A percentile compares a stretch with the other conserved stretches of the same genome.
phyloP scores from a whole-genome alignment of 129 eudicot genomes.

The Arctium minus region DNA sequence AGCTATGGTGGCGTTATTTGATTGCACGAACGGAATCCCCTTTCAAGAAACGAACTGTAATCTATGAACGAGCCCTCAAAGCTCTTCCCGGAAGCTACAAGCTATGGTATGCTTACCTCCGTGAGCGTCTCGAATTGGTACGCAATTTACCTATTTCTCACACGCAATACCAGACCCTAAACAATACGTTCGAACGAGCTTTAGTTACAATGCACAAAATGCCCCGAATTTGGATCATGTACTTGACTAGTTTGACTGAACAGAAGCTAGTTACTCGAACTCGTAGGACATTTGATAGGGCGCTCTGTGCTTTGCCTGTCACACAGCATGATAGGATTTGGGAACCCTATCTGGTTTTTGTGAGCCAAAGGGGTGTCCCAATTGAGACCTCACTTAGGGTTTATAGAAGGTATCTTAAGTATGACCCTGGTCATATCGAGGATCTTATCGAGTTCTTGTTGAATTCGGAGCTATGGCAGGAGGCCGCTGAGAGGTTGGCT shows the following conservation, averaged over 20 bases:
- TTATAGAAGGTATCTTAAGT: slow-evolving; percentile 85
- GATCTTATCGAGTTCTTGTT: slow-evolving; percentile 82
- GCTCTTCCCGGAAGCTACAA: slow-evolving; percentile 93
- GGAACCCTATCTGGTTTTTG: slow-evolving; percentile 75
- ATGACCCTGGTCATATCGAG: slow-evolving; percentile 80
- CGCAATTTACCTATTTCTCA: slow-evolving; percentile 63
- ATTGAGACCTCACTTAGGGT: slow-evolving; percentile 92
- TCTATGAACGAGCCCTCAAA: slow-evolving; percentile 84
- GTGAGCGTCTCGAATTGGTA: slow-evolving; percentile 83
- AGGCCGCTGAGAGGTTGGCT: slow-evolving; percentile 89
- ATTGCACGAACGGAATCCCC: slow-evolving; percentile 64
- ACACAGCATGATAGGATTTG: slow-evolving; percentile 90
- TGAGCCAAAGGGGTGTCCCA: slow-evolving; percentile 79
- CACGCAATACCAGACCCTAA: slow-evolving; percentile 35
- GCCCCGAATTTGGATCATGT: slow-evolving; percentile 94
- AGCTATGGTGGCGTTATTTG: slow-evolving; percentile 93
- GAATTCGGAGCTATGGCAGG: slow-evolving; percentile 77
- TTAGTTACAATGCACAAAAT: slow-evolving; percentile 89
- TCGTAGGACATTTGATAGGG: slow-evolving; percentile 75
- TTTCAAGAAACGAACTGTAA: slow-evolving; percentile 51
- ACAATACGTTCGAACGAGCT: slow-evolving; percentile 88
- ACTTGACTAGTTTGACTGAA: slow-evolving; percentile 52
- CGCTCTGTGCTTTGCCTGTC: slow-evolving; percentile 85
- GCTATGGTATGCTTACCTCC: slow-evolving; percentile 84
- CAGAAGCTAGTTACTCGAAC: slow-evolving; percentile 69